These are phyloP conservation scores for Pyrus bretschneideri DNA, from an alignment of 306 rosid genomes.

Conservation along the genomic window DNA sequence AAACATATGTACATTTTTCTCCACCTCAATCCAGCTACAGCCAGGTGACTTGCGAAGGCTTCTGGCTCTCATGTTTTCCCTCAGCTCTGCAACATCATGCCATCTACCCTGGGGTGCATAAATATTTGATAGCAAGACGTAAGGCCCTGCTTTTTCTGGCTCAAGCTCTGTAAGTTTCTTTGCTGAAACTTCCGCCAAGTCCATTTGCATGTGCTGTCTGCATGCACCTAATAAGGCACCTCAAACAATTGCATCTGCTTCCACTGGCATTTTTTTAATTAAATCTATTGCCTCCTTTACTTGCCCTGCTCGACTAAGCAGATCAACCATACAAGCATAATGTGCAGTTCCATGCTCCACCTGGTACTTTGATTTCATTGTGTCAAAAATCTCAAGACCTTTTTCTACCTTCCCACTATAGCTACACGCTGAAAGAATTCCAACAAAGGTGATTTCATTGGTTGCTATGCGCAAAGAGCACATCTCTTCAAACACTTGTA, in stretches of 20 bases:
- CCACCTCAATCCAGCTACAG: slow-evolving; percentile 30
- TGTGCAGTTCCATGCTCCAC: slow-evolving; percentile 32
- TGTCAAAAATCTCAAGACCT: background rate
- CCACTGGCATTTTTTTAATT: slow-evolving; percentile 31
- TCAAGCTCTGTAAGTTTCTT: slow-evolving; percentile 20
- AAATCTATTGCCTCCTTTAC: slow-evolving; percentile 32
- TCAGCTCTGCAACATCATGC: background rate
- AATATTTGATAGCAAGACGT: slow-evolving; percentile 24
- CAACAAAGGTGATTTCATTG: background rate
- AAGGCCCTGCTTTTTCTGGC: slow-evolving; percentile 14
- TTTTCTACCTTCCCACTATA: background rate
- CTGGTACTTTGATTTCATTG: background rate
- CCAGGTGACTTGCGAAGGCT: slow-evolving; percentile 3
- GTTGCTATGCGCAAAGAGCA: background rate
- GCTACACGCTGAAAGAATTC: background rate
- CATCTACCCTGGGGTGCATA: slow-evolving; percentile 10
- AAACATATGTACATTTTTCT: slow-evolving; percentile 25
- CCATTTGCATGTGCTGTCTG: slow-evolving; percentile 26
- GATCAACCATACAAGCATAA: slow-evolving; percentile 45
- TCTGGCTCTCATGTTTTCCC: background rate
- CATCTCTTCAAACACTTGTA: background rate
- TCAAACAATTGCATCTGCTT: slow-evolving; percentile 36
- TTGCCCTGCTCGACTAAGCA: slow-evolving; percentile 37
- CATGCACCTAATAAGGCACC: slow-evolving; percentile 39
- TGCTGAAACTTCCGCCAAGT: slow-evolving; percentile 28